Conservation (phyloP, 352 stramenopile species). For the Phytopythium delawarense region DNA sequence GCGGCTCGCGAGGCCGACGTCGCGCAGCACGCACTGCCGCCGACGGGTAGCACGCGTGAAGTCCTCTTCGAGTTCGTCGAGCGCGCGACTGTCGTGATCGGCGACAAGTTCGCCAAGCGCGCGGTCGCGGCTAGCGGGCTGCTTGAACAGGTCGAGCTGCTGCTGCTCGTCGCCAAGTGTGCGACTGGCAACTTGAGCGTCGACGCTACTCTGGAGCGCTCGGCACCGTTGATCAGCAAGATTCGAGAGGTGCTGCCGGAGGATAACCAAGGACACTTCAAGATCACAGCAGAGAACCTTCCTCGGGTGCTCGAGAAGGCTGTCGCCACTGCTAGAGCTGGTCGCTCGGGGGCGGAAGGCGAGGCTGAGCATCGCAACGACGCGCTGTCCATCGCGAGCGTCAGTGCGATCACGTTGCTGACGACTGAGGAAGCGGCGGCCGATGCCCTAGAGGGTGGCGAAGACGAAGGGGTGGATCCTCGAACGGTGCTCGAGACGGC, state of each 20-base stretch:
- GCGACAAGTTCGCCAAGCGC: constrained; percentile 51
- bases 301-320: constrained; percentile 24
- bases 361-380: constrained; percentile 2
- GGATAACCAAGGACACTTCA: constrained; percentile 55
- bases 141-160: constrained; percentile 53
- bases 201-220: constrained; percentile 38
- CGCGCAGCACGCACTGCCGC: constrained; percentile 19
- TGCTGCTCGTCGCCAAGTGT: constrained; percentile 57
- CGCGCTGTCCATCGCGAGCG: constrained; percentile 17
- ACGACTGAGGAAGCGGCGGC: constrained; percentile 46
- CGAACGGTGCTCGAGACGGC: constrained; percentile 34
- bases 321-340: not conserved
- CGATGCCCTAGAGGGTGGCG: constrained; percentile 26
- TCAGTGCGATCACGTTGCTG: constrained; percentile 62
- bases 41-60: constrained; percentile 35
- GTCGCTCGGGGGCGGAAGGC: not conserved
- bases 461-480: constrained; percentile 24
- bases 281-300: constrained; percentile 34
- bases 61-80: constrained; percentile 58
- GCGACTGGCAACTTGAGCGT: constrained; percentile 37
- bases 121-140: constrained; percentile 40
- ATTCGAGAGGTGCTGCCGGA: constrained; percentile 36
- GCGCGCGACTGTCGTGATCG: constrained; percentile 49
- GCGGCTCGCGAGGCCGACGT: constrained; percentile 30
- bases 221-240: constrained; percentile 31